Percentiles rank a stretch among this genome's conserved stretches.
These are phyloP conservation scores for Leccinum broughii DNA, from an alignment of 768 basidiomycete species.

Conservation along the genomic window DNA sequence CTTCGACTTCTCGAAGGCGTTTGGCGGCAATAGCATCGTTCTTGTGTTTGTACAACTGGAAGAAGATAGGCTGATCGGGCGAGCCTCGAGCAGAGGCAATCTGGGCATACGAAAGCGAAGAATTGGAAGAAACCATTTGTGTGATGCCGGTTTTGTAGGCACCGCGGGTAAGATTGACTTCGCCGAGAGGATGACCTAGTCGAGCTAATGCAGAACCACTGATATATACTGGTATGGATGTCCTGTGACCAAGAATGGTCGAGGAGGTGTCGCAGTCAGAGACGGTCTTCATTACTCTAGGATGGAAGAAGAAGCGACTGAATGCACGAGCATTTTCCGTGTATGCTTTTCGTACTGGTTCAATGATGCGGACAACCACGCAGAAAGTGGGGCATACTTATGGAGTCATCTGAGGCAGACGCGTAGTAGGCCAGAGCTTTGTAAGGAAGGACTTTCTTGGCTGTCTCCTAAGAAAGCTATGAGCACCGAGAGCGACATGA, in stretches of 20 bases:
- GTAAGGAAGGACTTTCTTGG: conserved; percentile 67
- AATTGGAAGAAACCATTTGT: conserved; percentile 83
- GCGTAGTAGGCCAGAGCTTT: conserved; percentile 84
- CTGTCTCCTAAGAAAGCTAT: conserved; percentile 53
- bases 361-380: conserved; percentile 17
- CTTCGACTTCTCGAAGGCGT: conserved; percentile 69
- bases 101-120: conserved; percentile 63
- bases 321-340: conserved; percentile 79
- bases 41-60: conserved; percentile 84
- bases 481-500: background rate
- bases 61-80: conserved; percentile 66
- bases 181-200: conserved; percentile 87
- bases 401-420: conserved; percentile 84
- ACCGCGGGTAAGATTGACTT: conserved; percentile 77
- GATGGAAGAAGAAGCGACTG: conserved; percentile 81
- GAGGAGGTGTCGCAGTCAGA: conserved; percentile 68
- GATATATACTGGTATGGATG: conserved; percentile 79
- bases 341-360: conserved; percentile 43
- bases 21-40: conserved; percentile 65
- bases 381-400: conserved; percentile 49
- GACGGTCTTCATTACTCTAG: conserved; percentile 74
- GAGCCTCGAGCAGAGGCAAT: conserved; percentile 57
- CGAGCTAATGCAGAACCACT: conserved; percentile 82
- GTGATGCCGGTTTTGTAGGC: conserved; percentile 67
- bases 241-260: conserved; percentile 67